These are phyloP conservation scores for Mycena venus DNA, from an alignment of 768 basidiomycete genomes.

Conservation along the genomic window DNA sequence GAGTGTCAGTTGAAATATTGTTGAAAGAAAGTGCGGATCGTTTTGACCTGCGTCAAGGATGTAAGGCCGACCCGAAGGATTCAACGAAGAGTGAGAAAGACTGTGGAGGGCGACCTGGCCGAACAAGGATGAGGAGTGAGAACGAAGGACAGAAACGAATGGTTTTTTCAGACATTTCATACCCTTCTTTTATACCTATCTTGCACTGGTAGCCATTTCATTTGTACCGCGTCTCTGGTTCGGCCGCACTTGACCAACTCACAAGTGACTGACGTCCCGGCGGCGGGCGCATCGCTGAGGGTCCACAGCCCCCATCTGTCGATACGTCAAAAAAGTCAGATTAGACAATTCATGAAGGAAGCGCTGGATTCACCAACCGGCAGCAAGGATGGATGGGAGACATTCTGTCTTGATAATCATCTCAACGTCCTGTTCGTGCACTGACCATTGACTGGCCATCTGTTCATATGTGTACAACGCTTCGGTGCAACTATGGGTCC, in stretches of 20 bases:
- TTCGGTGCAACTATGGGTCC: neutral
- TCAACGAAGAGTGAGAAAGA: neutral
- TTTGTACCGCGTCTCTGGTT: neutral
- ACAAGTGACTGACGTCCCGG: neutral
- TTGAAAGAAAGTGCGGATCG: neutral
- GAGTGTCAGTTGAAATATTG: neutral
- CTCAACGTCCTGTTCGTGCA: neutral
- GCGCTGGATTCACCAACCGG: neutral
- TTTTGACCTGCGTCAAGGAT: neutral
- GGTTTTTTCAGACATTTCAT: neutral
- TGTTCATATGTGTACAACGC: neutral
- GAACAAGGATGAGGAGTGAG: neutral
- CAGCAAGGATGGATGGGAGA: neutral
- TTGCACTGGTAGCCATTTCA: neutral
- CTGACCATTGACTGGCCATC: neutral
- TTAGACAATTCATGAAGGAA: neutral
- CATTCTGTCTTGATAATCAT: neutral
- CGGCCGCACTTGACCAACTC: too few species aligned
- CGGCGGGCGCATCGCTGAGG: neutral
- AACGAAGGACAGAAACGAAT: constrained; percentile 11
- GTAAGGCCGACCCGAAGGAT: neutral
- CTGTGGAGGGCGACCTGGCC: constrained; percentile 19
- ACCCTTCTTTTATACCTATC: neutral
- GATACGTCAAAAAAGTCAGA: too few species aligned
- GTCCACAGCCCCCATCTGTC: neutral